Base-by-base conservation (phyloP, 2,329 filamentous ascomycete species). In the Penicillium olsonii region DNA sequence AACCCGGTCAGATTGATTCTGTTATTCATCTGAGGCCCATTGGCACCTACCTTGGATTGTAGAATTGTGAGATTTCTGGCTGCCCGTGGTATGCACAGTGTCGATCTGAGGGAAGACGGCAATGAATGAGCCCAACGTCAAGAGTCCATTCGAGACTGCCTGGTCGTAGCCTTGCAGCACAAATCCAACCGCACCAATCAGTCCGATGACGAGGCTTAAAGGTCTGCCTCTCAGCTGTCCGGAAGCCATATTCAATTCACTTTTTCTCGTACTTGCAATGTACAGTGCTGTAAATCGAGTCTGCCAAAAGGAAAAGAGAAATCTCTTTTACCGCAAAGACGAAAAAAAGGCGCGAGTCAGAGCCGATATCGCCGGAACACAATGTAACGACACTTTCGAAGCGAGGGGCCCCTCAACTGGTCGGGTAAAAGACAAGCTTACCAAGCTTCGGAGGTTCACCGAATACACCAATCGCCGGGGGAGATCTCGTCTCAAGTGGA, bases 111-210 rank as follows among this genome's bases (percentile, higher is more conserved):
- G 55, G 11, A 57, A 57, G 2, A 54, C 27, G 7, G 50, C 33
- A 34, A 57, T 54, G 18, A 57, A 57, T 8, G 55, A 55, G 18
- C 44, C 47, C 24, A 57, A n/a, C 9, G 53, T 57, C 7, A 57
- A 43, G 7, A 57, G 19, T 6, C 55, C 55, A 43, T 57, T 57
- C 8, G 50, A 42, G 19, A 57, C 53, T 26, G 55, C 55, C 38
- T 57, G 55, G 18, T 57, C 55, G 9, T 57, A 57, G 14, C 55
- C 55, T 18, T 57, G 55, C 12, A 57, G n/a, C 34, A 55, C 26
- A 20, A 57, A 57, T 9, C 53, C 55, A 4, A 57, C 50, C 10
- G 55, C 55, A 8, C 55, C 55, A 42, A 57, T 24, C 2, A 57
- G 15, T 19, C 55, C 42, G n/a, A 57, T 55, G 15, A 55, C 48